phyloP scores from a whole-genome alignment of 768 basidiomycete species.

The Xerocomus brunneocitrinus region DNA sequence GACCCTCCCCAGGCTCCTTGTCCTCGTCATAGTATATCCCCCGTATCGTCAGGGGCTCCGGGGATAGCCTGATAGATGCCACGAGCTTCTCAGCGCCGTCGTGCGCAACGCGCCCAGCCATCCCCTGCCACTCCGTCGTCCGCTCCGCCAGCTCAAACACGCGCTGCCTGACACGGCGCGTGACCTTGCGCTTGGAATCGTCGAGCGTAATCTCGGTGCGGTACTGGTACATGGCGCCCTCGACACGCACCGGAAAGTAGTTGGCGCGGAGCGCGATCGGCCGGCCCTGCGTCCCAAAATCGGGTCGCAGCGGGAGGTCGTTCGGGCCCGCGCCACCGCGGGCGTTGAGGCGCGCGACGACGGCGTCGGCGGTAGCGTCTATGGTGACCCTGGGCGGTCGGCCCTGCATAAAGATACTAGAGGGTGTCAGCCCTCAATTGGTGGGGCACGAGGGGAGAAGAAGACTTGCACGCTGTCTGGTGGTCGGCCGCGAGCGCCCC shows the following conservation, averaged over 20 bases:
- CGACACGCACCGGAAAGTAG: conserved; percentile 42
- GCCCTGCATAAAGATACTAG: conserved; percentile 30
- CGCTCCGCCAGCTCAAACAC: conserved; percentile 45
- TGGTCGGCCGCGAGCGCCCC: conserved; percentile 15
- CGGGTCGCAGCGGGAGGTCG: conserved; percentile 42
- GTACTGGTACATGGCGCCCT: conserved; percentile 40
- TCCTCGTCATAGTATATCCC: conserved; percentile 39
- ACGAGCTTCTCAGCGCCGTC: conserved; percentile 42
- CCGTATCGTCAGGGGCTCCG: conserved; percentile 36
- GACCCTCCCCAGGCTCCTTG: conserved; percentile 24
- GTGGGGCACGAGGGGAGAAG: background rate
- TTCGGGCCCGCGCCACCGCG: background rate
- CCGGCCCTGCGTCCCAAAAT: conserved; percentile 39
- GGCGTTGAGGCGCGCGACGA: conserved; percentile 30
- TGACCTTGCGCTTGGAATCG: conserved; percentile 14
- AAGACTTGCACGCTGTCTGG: conserved; percentile 11
- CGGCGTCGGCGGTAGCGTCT: conserved; percentile 36
- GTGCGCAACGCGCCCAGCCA: conserved; percentile 40
- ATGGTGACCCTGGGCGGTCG: conserved; percentile 37
- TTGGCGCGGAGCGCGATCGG: conserved; percentile 44
- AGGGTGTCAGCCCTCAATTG: background rate
- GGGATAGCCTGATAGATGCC: conserved; percentile 33
- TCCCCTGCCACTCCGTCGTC: conserved; percentile 36
- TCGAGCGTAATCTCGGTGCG: conserved; percentile 28
- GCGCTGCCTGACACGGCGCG: conserved; percentile 36